These are phyloP conservation scores for Acanthamoeba culbertsoni DNA, from an alignment of 208 protist species.

Conservation along the genomic window DNA sequence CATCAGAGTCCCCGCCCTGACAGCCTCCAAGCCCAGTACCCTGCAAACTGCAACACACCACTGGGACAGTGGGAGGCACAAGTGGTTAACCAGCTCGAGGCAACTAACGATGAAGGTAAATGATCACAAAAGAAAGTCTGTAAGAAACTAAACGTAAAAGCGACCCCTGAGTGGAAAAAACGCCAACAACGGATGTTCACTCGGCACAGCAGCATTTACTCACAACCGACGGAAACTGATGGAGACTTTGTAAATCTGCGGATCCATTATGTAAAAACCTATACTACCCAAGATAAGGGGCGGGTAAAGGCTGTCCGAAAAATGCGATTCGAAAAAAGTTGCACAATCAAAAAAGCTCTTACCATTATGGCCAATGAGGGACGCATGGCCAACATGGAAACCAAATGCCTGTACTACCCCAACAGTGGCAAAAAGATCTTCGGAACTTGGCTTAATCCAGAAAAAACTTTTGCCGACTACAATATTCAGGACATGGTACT, in stretches of 20 bases:
- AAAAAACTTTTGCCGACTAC: conserved; percentile 25
- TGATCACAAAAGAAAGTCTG: too few relatives aligned
- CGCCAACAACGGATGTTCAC: too few relatives aligned
- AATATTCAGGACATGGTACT: neutral
- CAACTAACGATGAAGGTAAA: too few relatives aligned
- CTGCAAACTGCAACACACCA: too few relatives aligned
- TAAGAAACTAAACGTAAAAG: too few relatives aligned
- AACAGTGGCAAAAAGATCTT: neutral
- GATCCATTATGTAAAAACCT: neutral
- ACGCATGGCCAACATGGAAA: neutral
- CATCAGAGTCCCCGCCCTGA: too few relatives aligned
- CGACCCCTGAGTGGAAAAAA: too few relatives aligned
- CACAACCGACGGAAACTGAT: too few relatives aligned
- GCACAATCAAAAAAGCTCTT: neutral
- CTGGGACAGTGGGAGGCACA: too few relatives aligned
- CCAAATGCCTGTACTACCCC: neutral
- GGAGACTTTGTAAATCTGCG: neutral
- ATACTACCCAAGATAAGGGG: neutral
- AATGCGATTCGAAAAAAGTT: neutral
- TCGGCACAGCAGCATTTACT: too few relatives aligned
- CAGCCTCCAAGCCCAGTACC: too few relatives aligned
- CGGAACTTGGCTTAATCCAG: neutral
- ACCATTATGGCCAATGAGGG: conserved; percentile 14
- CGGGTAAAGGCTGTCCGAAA: conserved; percentile 7
- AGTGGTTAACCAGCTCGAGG: too few relatives aligned